Base-by-base conservation (phyloP, 495 filamentous ascomycete species). In the Neurospora cerealis region DNA sequence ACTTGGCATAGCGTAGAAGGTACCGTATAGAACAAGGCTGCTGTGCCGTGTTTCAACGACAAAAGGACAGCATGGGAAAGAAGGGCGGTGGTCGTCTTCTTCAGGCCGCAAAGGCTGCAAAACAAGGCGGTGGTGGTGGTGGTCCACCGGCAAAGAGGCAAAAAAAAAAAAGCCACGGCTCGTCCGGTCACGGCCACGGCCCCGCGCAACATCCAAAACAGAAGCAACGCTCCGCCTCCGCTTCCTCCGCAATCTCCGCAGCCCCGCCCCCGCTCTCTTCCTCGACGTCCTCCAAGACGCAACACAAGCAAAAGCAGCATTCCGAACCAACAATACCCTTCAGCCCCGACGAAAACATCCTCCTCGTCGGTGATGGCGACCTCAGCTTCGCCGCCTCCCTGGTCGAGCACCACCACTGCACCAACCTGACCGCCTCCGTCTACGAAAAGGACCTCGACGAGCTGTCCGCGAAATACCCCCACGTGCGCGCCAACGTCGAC, bases 361-460 rank as follows among this genome's bases (percentile, higher is more conserved):
- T 99, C 36, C 87, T 98, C 3, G 81, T 99, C 76, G 96, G 95
- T 70, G 95, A 99, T 84, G 95, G 92, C 85, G 95, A 99, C 79
- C 94, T 99, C 79, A 95, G 93, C 72, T 98, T 97, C 81, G 89
- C 94, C 21, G 88, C 86, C 73, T 92, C 92, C 1, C 85, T 98
- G 17, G 86, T 91, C 73, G 83, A 85, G 38, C 87, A 92, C 79
- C 92, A 97, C 83, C 86, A 83, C 70, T 95, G 91, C 83, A 85
- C 82, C 73, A 83, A 88, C 75, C 78, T 96, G 8, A 87, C 89
- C 17, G 84, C 85, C 40, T 88, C 85, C 0, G 83, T 90, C 5
- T 80, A 86, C 44, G 86, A 88, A 73, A 83, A 77, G 71, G 75
- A 69, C 77, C 69, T 76, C 13, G 81, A 81, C 19, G 84, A 85